phyloP scores from a whole-genome alignment of 176 grass and related monocot genomes.

The Cenchrus purpureus region DNA sequence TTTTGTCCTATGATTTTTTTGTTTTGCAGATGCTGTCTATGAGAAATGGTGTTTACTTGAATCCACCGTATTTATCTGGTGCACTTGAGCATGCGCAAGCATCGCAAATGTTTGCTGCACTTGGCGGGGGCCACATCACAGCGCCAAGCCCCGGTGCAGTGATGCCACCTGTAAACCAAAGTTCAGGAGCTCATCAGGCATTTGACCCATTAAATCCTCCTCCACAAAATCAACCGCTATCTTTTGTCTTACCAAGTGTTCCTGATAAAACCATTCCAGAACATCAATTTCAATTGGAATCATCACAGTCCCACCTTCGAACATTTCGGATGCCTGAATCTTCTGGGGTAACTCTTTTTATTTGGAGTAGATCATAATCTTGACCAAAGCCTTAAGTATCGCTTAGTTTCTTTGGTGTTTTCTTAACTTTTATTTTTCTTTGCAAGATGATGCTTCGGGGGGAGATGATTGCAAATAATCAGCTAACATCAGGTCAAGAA shows the following conservation, averaged over 20 bases:
- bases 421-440: slow-evolving; percentile 28
- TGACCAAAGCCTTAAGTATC: not conserved
- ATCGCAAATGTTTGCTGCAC: slow-evolving; percentile 73
- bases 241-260: slow-evolving; percentile 48
- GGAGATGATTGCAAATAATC: slow-evolving; percentile 57
- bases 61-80: slow-evolving; percentile 73
- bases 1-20: not conserved
- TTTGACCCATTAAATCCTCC: slow-evolving; percentile 51
- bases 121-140: slow-evolving; percentile 53
- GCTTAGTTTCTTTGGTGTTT: not conserved
- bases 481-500: slow-evolving; percentile 56
- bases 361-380: slow-evolving; percentile 6
- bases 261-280: slow-evolving; percentile 53
- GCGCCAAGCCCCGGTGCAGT: slow-evolving; percentile 47
- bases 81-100: slow-evolving; percentile 72
- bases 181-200: slow-evolving; percentile 59
- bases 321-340: slow-evolving; percentile 75
- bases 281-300: slow-evolving; percentile 47
- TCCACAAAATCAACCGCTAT: slow-evolving; percentile 51
- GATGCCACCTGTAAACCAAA: slow-evolving; percentile 61
- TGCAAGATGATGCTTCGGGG: slow-evolving; percentile 69
- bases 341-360: slow-evolving; percentile 58
- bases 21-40: slow-evolving; percentile 81
- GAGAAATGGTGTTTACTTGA: slow-evolving; percentile 89
- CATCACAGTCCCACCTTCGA: slow-evolving; percentile 56